Evolutionary conservation across 371 early-diverging fungal species (phyloP).

Genomic region (Capillidium rhysosporum): DNA sequence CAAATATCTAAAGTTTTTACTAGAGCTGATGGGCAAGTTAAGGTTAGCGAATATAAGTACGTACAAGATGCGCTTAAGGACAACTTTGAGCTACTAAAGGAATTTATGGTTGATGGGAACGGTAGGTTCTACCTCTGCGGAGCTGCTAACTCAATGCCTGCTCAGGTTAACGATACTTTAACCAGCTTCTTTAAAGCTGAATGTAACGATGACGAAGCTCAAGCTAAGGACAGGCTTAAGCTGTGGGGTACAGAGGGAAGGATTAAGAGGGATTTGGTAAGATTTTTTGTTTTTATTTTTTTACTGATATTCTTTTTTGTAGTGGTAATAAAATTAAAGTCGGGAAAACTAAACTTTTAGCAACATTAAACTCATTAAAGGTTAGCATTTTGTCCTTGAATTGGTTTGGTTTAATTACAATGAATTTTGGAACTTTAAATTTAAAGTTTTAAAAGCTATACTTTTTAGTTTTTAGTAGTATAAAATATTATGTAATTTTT

Average conservation of each 20-base stretch:
- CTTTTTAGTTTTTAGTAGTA: no score
- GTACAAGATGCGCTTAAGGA: conserved; percentile 60
- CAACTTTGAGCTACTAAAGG: conserved; percentile 26
- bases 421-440: no score
- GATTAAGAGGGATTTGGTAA: conserved; percentile 48
- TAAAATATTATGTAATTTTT: no score
- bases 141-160: conserved; percentile 77
- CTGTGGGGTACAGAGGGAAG: conserved; percentile 39
- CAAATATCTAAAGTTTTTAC: conserved; percentile 11
- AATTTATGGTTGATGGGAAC: conserved; percentile 29
- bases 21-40: background rate
- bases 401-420: no score
- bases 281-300: background rate
- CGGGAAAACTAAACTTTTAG: no score
- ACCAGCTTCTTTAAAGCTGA: conserved; percentile 31
- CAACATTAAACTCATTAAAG: background rate
- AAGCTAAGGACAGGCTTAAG: conserved; percentile 32
- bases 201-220: conserved; percentile 14
- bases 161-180: conserved; percentile 57
- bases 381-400: no score
- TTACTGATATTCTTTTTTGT: background rate
- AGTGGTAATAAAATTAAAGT: background rate
- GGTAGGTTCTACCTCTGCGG: conserved; percentile 72
- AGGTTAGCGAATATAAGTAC: conserved; percentile 26
- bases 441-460: no score